A percentile compares a stretch with the other conserved stretches of the same genome.
phyloP scores from a whole-genome alignment of 306 rosid species.

The Macrotyloma uniflorum region DNA sequence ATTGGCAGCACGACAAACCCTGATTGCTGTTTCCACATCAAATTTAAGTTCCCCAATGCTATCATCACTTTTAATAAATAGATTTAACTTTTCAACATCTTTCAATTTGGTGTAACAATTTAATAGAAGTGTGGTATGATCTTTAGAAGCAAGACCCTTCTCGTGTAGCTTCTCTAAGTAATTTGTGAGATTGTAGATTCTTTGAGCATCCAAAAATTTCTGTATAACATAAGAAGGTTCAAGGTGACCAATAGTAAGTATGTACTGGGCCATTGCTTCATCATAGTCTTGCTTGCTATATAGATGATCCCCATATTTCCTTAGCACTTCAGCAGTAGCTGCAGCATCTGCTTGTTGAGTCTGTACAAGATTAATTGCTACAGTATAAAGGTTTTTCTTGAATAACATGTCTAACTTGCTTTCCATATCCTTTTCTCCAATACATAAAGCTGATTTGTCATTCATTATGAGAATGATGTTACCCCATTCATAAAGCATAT shows the following conservation, averaged over 20 bases:
- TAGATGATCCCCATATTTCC: slow-evolving; percentile 93
- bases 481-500: slow-evolving; percentile 99
- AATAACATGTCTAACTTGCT: slow-evolving; percentile 97
- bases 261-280: slow-evolving; percentile 96
- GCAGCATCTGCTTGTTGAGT: slow-evolving; percentile 99
- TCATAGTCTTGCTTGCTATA: slow-evolving; percentile 97
- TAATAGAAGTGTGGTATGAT: slow-evolving; percentile 91
- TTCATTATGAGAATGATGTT: slow-evolving; percentile 85
- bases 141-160: slow-evolving; percentile 98
- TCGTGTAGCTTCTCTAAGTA: slow-evolving; percentile 96
- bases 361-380: slow-evolving; percentile 94
- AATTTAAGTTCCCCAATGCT: slow-evolving; percentile 85
- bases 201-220: slow-evolving; percentile 96
- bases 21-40: slow-evolving; percentile 95
- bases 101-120: slow-evolving; percentile 97
- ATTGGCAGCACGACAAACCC: slow-evolving; percentile 98
- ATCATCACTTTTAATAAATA: slow-evolving; percentile 85
- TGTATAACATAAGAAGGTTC: slow-evolving; percentile 99
- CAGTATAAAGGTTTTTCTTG: slow-evolving; percentile 90
- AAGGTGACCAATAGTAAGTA: slow-evolving; percentile 92
- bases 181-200: slow-evolving; percentile 94
- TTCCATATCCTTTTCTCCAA: slow-evolving; percentile 99
- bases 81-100: slow-evolving; percentile 88
- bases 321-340: slow-evolving; percentile 95
- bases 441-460: slow-evolving; percentile 86